These are phyloP conservation scores for Purshia tridentata DNA, from an alignment of 306 rosid genomes.

Conservation along the genomic window DNA sequence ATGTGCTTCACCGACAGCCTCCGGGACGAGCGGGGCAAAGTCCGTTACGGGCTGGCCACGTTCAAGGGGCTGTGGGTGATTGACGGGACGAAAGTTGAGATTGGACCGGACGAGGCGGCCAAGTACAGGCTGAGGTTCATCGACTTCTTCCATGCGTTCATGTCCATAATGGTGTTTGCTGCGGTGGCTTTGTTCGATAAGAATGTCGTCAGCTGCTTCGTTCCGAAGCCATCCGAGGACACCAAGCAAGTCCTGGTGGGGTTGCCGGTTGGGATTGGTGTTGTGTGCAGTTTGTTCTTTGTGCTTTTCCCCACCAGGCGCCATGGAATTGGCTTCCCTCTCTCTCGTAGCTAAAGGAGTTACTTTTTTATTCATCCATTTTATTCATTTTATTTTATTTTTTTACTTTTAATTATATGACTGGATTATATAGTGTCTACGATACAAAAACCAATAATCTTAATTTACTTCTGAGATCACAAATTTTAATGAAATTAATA, in stretches of 20 bases:
- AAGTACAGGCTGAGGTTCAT: constrained; percentile 47
- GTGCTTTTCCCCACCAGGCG: constrained; percentile 60
- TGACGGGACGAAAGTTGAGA: constrained; percentile 47
- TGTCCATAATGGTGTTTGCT: constrained; percentile 61
- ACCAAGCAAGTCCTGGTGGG: constrained; percentile 50
- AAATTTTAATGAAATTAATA: too few relatives aligned
- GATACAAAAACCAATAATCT: too few relatives aligned
- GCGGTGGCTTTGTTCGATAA: constrained; percentile 68
- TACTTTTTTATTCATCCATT: too few relatives aligned
- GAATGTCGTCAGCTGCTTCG: constrained; percentile 65
- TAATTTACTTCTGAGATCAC: too few relatives aligned
- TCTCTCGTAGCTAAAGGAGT: constrained; percentile 41
- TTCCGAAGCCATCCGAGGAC: constrained; percentile 59
- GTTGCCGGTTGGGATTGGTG: constrained; percentile 70
- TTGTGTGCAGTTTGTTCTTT: constrained; percentile 54
- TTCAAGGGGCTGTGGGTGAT: constrained; percentile 59
- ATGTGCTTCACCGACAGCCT: constrained; percentile 67
- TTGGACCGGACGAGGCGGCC: constrained; percentile 41
- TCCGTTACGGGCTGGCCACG: constrained; percentile 73
- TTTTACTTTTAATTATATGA: background rate
- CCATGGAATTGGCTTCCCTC: constrained; percentile 82
- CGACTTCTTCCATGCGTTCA: constrained; percentile 62
- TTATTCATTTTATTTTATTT: background rate
- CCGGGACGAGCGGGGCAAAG: constrained; percentile 58
- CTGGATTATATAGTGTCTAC: too few relatives aligned